These are phyloP conservation scores for Ceriops decandra DNA, from an alignment of 345 rosid species.

Conservation along the genomic window DNA sequence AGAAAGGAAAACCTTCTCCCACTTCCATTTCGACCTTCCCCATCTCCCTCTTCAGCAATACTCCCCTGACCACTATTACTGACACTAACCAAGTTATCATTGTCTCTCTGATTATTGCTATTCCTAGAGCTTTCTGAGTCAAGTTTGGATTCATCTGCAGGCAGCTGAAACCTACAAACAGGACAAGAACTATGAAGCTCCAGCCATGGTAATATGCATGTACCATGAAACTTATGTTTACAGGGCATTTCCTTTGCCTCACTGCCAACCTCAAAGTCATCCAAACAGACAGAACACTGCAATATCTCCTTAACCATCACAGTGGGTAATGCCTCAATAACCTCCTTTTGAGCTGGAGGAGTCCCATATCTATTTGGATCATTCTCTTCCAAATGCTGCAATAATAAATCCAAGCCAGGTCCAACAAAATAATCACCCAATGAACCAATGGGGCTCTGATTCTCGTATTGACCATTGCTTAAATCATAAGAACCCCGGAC, in stretches of 20 bases:
- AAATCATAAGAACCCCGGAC: slow-evolving; percentile 50
- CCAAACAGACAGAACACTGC: slow-evolving; percentile 83
- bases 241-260: slow-evolving; percentile 89
- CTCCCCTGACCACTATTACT: slow-evolving; percentile 1
- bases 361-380: slow-evolving; percentile 76
- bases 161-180: slow-evolving; percentile 72
- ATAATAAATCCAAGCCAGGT: slow-evolving; percentile 67
- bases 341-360: slow-evolving; percentile 77
- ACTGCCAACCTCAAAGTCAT: slow-evolving; percentile 61
- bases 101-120: slow-evolving; percentile 27
- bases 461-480: slow-evolving; percentile 38
- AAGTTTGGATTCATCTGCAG: slow-evolving; percentile 63
- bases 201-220: slow-evolving; percentile 82
- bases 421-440: slow-evolving; percentile 78
- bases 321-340: slow-evolving; percentile 51
- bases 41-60: slow-evolving; percentile 42
- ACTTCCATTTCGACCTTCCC: slow-evolving; percentile 46
- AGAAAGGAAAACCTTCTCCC: slow-evolving; percentile 69
- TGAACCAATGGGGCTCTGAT: slow-evolving; percentile 43
- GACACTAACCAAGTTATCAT: slow-evolving; percentile 13
- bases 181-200: slow-evolving; percentile 95
- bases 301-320: slow-evolving; percentile 45
- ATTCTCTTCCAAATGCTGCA: slow-evolving; percentile 78
- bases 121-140: slow-evolving; percentile 41
- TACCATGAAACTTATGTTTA: slow-evolving; percentile 72